phyloP scores from a whole-genome alignment of 73 alveolate genomes.

The Paramecium octaurelia region DNA sequence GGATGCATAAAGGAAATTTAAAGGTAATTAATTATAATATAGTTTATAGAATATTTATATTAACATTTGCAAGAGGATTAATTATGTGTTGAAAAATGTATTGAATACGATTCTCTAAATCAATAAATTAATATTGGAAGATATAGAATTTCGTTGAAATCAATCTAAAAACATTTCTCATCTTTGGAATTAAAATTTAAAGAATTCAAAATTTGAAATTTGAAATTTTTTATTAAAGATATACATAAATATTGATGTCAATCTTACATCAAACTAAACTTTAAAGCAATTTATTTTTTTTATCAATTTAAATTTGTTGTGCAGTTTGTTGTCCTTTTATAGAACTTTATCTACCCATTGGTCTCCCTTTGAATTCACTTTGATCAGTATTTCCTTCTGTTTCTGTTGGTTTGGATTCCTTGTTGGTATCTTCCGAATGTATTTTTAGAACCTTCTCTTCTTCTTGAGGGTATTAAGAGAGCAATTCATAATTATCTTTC shows the following conservation, averaged over 20 bases:
- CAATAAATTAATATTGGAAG: not conserved
- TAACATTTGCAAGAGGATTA: not conserved
- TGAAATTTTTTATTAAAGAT: not conserved
- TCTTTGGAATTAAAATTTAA: not conserved
- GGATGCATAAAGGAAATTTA: not conserved
- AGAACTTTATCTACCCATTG: not conserved
- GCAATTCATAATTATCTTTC: not conserved
- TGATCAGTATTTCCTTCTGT: not conserved
- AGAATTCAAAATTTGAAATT: not conserved
- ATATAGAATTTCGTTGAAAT: not conserved
- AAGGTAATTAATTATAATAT: not conserved
- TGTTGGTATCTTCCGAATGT: not conserved
- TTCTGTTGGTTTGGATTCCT: not conserved
- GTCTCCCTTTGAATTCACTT: constrained; percentile 5
- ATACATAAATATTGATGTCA: not conserved
- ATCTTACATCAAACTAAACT: not conserved
- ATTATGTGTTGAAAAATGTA: not conserved
- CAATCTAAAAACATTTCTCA: not conserved
- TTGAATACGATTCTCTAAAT: not conserved
- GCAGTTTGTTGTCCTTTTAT: not conserved
- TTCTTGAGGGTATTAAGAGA: not conserved
- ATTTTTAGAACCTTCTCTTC: not conserved
- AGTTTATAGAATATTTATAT: not conserved
- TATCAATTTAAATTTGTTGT: not conserved
- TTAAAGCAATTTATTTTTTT: not conserved